Conservation (phyloP, 2,329 filamentous ascomycete species). For the Gnomoniopsis sp. region DNA sequence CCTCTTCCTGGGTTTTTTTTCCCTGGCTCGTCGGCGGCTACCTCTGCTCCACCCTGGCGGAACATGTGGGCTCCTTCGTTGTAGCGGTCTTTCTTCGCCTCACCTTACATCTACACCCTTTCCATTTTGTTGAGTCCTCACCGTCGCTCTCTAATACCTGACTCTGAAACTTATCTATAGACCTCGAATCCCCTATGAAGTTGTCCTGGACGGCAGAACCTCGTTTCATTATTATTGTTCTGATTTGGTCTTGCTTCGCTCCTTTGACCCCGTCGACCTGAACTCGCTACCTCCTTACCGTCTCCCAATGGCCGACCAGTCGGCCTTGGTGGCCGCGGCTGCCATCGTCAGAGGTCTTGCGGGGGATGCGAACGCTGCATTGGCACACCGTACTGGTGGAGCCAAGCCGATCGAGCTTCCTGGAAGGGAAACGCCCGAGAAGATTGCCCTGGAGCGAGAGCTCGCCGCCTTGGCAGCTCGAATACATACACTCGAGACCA, state of each 20-base stretch:
- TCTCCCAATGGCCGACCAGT: conserved; percentile 48
- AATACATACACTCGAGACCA: conserved; percentile 78
- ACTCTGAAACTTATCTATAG: not conserved
- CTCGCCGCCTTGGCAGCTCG: conserved; percentile 73
- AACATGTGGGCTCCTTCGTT: conserved; percentile 10
- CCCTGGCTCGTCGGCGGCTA: conserved; percentile 1
- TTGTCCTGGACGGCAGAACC: conserved; percentile 5
- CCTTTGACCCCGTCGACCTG: conserved; percentile 4
- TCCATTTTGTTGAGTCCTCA: conserved; percentile 6
- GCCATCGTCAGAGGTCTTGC: conserved; percentile 53
- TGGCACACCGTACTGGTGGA: conserved; percentile 34
- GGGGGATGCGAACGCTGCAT: conserved; percentile 36
- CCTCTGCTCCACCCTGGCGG: conserved; percentile 8
- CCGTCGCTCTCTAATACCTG: conserved; percentile 13
- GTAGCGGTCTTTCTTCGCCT: conserved; percentile 6
- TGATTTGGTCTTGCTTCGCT: conserved; percentile 7
- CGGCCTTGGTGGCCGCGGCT: conserved; percentile 50
- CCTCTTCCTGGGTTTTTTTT: not conserved
- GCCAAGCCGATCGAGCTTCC: conserved; percentile 65
- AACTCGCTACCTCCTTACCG: conserved; percentile 7
- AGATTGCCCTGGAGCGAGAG: conserved; percentile 77
- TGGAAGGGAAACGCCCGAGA: conserved; percentile 71
- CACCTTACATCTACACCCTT: conserved; percentile 2
- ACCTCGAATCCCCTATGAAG: conserved; percentile 12
- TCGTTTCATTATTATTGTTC: conserved; percentile 2